phyloP scores from a whole-genome alignment of 1,284 basidiomycete genomes.

The Irpex sp. region DNA sequence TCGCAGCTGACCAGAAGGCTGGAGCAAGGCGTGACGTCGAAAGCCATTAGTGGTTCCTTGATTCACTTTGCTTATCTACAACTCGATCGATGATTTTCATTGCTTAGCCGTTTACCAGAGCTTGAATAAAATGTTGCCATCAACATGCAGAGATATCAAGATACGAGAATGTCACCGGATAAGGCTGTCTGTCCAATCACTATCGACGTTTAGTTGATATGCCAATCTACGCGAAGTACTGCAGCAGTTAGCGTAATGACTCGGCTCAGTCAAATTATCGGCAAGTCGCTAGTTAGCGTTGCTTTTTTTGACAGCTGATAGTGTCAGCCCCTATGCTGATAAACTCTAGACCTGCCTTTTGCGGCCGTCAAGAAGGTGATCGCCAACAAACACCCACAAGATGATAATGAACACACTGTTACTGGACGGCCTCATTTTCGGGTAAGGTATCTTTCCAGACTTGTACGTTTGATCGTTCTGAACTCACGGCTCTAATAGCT shows the following conservation, averaged over 20 bases:
- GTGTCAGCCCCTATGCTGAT: background rate
- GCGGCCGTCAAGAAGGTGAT: background rate
- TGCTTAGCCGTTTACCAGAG: background rate
- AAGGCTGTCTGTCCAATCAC: background rate
- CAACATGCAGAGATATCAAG: background rate
- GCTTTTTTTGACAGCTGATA: background rate
- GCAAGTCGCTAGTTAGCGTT: background rate
- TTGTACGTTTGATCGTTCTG: no score
- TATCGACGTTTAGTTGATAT: background rate
- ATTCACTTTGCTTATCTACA: background rate
- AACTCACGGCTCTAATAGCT: no score
- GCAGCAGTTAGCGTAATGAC: no score
- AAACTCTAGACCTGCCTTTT: background rate
- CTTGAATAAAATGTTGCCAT: background rate
- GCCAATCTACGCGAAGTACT: background rate
- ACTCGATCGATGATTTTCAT: background rate
- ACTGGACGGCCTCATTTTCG: background rate
- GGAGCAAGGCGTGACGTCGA: conserved; percentile 11
- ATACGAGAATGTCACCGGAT: background rate
- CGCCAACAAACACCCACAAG: background rate
- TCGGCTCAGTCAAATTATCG: no score
- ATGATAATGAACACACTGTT: background rate
- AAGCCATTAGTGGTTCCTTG: background rate
- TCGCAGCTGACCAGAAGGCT: conserved; percentile 30
- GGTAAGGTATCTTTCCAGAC: background rate